Evolutionary conservation across 768 basidiomycete genomes (phyloP), one percentile per base, ranked within the genome.

Genomic region (Russula emetica): DNA sequence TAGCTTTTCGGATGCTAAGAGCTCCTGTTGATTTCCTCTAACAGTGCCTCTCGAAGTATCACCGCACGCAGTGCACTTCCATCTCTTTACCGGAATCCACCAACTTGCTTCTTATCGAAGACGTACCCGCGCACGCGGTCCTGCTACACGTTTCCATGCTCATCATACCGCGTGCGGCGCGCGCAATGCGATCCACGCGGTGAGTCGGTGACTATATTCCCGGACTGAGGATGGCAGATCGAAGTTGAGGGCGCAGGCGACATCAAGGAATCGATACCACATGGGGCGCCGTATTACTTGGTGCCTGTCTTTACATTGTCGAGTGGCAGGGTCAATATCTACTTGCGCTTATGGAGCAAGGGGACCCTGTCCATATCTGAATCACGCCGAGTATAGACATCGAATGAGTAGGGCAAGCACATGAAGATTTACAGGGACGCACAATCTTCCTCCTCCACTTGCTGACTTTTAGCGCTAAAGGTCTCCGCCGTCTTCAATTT

Each of bases 71-170:
- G n/a, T n/a, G n/a, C n/a, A n/a, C 97, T 72, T 96, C 92, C 95
- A 98, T 98, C 53, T n/a, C n/a, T n/a, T 96, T 98, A 99, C 71
- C 95, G 79, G 77, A 99, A 99, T 24, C 92, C 93, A 70, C 98
- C 95, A 24, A 98, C 92, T 78, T 96, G 90, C 73, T 86, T 90
- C 87, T 90, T 89, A 64, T 97, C 94, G 70, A 98, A 98, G 40
- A 86, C 82, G 75, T 95, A 98, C 74, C 94, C 94, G 73, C 92
- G 89, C 66, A 94, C 82, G 55, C 77, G 72, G 28, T 76, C 85
- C 8, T 78, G 84, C 71, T 94, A 90, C 70, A 69, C 85, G 81
- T 62, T 75, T 78, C 76, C 92, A 93, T 11, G 91, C 85, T 32
- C 32, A 9, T 32, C 8, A 10, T 32, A 32, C 9, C 32, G 32